Evolutionary conservation across 805 yeast species (phyloP).

Genomic region (Metschnikowia shivogae): DNA sequence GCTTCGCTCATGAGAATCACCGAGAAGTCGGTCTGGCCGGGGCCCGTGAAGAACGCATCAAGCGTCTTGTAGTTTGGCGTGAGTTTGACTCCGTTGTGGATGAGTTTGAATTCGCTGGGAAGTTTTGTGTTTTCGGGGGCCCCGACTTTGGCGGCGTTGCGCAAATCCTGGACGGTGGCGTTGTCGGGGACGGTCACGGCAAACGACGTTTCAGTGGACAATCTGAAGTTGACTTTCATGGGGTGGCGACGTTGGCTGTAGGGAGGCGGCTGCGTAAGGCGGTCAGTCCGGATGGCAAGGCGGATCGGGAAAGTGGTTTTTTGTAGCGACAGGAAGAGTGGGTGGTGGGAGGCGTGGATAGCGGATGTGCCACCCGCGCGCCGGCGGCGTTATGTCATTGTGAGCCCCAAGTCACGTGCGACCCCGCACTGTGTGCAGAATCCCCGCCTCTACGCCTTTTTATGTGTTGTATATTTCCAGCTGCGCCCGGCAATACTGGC

Average conservation of each 20-base stretch:
- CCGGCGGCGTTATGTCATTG: background rate
- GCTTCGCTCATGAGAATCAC: constrained; percentile 28
- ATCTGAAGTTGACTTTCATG: constrained; percentile 50
- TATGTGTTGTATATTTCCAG: too few species aligned
- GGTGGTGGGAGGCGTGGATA: background rate
- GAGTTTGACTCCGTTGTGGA: constrained; percentile 37
- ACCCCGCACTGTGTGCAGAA: too few species aligned
- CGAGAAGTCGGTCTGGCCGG: constrained; percentile 15
- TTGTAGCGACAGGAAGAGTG: background rate
- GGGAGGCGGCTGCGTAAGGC: too few species aligned
- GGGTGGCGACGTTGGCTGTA: background rate
- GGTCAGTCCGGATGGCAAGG: background rate
- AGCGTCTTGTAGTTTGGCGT: constrained; percentile 25
- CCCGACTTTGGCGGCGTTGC: constrained; percentile 40
- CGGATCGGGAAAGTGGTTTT: background rate
- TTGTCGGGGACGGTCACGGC: constrained; percentile 48
- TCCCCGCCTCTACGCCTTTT: too few species aligned
- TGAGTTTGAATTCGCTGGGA: constrained; percentile 38
- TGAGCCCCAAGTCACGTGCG: too few species aligned
- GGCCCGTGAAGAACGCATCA: constrained; percentile 14
- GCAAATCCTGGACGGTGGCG: constrained; percentile 50
- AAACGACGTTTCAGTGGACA: constrained; percentile 42
- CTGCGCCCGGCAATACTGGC: too few species aligned
- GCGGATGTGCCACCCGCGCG: constrained; percentile 4
- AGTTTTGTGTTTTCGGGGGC: constrained; percentile 30